These are phyloP conservation scores for Candida orba DNA, from an alignment of 805 yeast genomes.

Conservation along the genomic window DNA sequence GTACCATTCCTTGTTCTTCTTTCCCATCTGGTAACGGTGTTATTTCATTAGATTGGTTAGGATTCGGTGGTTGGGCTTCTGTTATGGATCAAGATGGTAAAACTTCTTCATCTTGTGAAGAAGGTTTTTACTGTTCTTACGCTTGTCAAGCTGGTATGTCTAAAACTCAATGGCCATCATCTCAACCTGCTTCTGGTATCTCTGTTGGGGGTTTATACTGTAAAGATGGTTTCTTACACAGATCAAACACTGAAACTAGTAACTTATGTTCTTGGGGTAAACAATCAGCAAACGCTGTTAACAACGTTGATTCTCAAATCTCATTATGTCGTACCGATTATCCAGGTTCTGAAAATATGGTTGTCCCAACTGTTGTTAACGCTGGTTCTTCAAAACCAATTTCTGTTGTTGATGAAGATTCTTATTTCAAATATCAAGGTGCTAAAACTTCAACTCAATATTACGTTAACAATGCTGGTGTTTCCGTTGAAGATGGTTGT, in stretches of 20 bases:
- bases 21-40: constrained; percentile 87
- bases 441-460: constrained; percentile 86
- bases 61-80: constrained; percentile 72
- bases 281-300: constrained; percentile 59
- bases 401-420: constrained; percentile 71
- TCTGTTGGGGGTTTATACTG: constrained; percentile 92
- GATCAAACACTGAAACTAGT: constrained; percentile 58
- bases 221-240: constrained; percentile 77
- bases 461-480: constrained; percentile 96
- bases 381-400: constrained; percentile 62
- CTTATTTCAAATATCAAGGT: constrained; percentile 80
- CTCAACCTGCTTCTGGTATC: constrained; percentile 82
- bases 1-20: constrained; percentile 53
- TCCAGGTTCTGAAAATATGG: constrained; percentile 99
- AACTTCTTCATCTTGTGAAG: constrained; percentile 67
- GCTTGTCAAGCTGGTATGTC: constrained; percentile 99
- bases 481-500: constrained; percentile 84
- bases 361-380: constrained; percentile 75
- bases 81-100: constrained; percentile 52
- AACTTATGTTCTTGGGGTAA: constrained; percentile 86
- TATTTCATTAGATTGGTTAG: constrained; percentile 60
- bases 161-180: constrained; percentile 94
- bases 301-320: constrained; percentile 55
- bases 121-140: constrained; percentile 93
- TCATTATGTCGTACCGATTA: constrained; percentile 97